phyloP scores from a whole-genome alignment of 805 yeast genomes.

The Pichia deserticola region DNA sequence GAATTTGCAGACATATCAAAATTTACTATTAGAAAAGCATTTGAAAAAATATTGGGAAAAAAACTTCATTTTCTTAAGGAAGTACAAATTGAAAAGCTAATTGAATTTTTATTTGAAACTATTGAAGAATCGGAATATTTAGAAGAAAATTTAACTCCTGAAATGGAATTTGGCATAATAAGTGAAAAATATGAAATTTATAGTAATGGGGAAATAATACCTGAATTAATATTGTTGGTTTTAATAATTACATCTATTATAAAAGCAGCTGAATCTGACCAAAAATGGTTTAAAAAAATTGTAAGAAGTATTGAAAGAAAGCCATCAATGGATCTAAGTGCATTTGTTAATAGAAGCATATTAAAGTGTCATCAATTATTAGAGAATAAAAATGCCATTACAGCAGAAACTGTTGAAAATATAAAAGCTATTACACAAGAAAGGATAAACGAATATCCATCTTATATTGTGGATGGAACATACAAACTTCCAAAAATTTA shows the following conservation, averaged over 20 bases:
- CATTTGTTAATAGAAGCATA: conserved; percentile 40
- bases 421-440: conserved; percentile 28
- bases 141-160: conserved; percentile 25
- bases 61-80: conserved; percentile 15
- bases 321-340: conserved; percentile 22
- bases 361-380: conserved; percentile 57
- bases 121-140: conserved; percentile 30
- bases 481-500: conserved; percentile 15
- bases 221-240: conserved; percentile 50
- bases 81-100: conserved; percentile 9
- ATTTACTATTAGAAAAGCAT: conserved; percentile 32
- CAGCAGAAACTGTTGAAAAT: conserved; percentile 27
- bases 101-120: conserved; percentile 33
- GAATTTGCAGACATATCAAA: conserved; percentile 77
- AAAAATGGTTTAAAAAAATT: conserved; percentile 27
- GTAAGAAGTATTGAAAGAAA: conserved; percentile 15
- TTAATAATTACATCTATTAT: conserved; percentile 41
- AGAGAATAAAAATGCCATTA: conserved; percentile 39
- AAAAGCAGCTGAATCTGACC: conserved; percentile 25
- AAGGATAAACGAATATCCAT: conserved; percentile 45
- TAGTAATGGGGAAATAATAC: conserved; percentile 45
- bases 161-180: conserved; percentile 30
- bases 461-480: conserved; percentile 7
- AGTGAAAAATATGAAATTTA: conserved; percentile 60
- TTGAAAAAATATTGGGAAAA: conserved; percentile 22